Conservation (phyloP, 2,329 filamentous ascomycete genomes). For the Leptographium lundbergii region DNA sequence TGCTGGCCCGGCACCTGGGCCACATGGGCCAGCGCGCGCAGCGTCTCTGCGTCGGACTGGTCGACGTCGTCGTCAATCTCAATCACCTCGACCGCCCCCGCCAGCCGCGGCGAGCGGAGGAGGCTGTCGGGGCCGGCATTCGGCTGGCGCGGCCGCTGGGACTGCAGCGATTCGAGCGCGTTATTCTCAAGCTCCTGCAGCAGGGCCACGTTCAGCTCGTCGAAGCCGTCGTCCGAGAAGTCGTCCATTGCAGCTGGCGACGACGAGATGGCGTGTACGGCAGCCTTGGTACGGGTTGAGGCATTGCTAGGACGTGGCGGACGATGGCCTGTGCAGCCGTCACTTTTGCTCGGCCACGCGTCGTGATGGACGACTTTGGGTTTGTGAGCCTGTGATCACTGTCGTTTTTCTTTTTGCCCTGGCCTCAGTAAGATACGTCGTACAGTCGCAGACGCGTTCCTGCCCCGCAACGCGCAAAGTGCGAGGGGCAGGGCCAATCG, state of each 20-base stretch:
- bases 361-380: too few species aligned
- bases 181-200: conserved; percentile 50
- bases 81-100: not conserved
- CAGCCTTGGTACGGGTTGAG: not conserved
- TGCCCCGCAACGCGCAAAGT: too few species aligned
- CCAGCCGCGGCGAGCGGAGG: not conserved
- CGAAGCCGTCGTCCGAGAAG: conserved; percentile 52
- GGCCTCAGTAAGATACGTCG: too few species aligned
- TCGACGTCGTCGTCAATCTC: conserved; percentile 4
- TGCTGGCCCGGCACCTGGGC: conserved; percentile 8
- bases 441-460: too few species aligned
- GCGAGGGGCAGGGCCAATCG: not conserved
- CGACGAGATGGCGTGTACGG: not conserved
- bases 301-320: not conserved
- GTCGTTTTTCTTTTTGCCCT: too few species aligned
- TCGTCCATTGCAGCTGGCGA: conserved; percentile 33
- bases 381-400: too few species aligned
- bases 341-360: too few species aligned
- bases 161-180: conserved; percentile 21
- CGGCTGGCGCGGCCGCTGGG: conserved; percentile 1
- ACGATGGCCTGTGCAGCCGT: not conserved
- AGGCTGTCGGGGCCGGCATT: not conserved
- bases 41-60: conserved; percentile 9
- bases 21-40: conserved; percentile 7
- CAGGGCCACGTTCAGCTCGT: conserved; percentile 43